These are phyloP conservation scores for Auriscalpium orientale DNA, from an alignment of 768 basidiomycete species.

Conservation along the genomic window DNA sequence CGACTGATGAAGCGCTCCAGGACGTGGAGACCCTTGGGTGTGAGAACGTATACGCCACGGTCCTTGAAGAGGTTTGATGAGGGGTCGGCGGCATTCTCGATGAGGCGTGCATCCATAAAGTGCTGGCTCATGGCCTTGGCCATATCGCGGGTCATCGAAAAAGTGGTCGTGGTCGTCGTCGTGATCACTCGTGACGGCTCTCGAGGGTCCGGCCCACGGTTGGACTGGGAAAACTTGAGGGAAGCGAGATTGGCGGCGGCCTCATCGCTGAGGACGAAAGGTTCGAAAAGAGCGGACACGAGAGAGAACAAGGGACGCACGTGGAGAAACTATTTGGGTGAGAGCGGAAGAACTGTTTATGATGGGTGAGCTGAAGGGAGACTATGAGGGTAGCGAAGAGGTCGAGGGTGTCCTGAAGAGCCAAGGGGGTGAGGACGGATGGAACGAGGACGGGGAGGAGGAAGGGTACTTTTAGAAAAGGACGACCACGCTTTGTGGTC, in stretches of 20 bases:
- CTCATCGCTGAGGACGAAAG: conserved; percentile 64
- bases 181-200: conserved; percentile 97
- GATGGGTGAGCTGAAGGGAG: conserved; percentile 78
- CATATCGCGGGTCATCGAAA: conserved; percentile 99
- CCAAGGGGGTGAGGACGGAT: conserved; percentile 1
- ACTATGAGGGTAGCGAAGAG: conserved; percentile 96
- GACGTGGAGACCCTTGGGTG: conserved; percentile 96
- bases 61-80: conserved; percentile 91
- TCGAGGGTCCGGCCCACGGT: conserved; percentile 95
- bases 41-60: conserved; percentile 90
- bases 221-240: conserved; percentile 98
- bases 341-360: conserved; percentile 94
- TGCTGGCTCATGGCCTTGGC: conserved; percentile 99
- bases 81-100: conserved; percentile 93
- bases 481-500: conserved; percentile 92
- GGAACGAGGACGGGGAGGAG: conserved; percentile 5
- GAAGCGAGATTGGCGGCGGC: conserved; percentile 89
- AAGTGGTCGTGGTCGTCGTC: conserved; percentile 98
- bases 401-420: conserved; percentile 80
- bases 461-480: conserved; percentile 74
- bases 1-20: conserved; percentile 99
- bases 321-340: conserved; percentile 95
- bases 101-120: conserved; percentile 97
- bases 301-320: conserved; percentile 40
- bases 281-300: conserved; percentile 8